phyloP scores from a whole-genome alignment of 345 rosid genomes.

The Rhizophora apiculata region DNA sequence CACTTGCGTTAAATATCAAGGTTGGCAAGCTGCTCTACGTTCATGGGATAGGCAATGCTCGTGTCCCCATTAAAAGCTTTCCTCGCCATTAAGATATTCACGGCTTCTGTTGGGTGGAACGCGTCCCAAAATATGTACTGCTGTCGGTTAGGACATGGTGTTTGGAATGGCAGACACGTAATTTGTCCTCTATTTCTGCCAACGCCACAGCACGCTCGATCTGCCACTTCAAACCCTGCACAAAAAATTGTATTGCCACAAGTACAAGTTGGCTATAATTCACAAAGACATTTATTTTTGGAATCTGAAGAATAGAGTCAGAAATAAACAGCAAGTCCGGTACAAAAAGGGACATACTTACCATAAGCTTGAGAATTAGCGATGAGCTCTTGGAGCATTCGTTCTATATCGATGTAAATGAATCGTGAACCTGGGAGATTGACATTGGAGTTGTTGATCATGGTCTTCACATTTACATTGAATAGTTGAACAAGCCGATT shows the following conservation, averaged over 20 bases:
- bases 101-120: conserved; percentile 93
- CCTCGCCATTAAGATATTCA: conserved; percentile 69
- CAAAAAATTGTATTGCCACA: not conserved
- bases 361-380: conserved; percentile 53
- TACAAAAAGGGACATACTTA: conserved; percentile 19
- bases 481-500: conserved; percentile 73
- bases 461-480: conserved; percentile 70
- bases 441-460: conserved; percentile 59
- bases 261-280: too few species aligned
- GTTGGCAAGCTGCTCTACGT: conserved; percentile 68
- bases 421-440: conserved; percentile 65
- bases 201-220: conserved; percentile 88
- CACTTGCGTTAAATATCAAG: conserved; percentile 13
- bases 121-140: conserved; percentile 94
- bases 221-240: conserved; percentile 66
- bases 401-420: conserved; percentile 55
- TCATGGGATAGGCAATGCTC: conserved; percentile 61
- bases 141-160: conserved; percentile 71
- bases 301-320: too few species aligned
- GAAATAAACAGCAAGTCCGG: too few species aligned
- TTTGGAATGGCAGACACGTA: conserved; percentile 88
- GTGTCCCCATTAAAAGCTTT: conserved; percentile 67
- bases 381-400: conserved; percentile 58
- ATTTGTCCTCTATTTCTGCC: conserved; percentile 87
- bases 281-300: too few species aligned